Evolutionary conservation across 2,329 filamentous ascomycete genomes (phyloP), one percentile per base, ranked within the genome.

Genomic region (Fusarium incarnatum): DNA sequence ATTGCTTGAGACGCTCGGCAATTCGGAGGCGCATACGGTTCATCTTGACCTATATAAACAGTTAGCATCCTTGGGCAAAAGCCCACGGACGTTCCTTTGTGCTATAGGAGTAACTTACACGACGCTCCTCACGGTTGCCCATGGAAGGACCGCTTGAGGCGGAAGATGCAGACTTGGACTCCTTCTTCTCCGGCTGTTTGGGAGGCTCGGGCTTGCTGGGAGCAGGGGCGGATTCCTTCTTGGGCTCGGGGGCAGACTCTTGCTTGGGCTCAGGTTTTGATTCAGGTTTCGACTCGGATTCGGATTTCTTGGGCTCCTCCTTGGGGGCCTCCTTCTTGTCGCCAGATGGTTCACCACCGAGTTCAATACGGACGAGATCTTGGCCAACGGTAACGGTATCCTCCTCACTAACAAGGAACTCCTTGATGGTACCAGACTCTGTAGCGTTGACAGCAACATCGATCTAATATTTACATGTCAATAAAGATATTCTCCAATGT

Each of bases 11-110:
- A 75, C 96, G 94, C 85, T 99, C 96, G 53, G 96, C 94, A 75
- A 98, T 99, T 68, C 96, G 91, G 67, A 98, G 89, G 72, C 96
- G 94, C 96, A 99, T 99, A 72, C 96, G 94, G 86, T 98, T 98
- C 96, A 99, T 99, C 88, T 99, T 99, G 77, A 98, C 94, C 93
- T 96, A 75, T 59, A 69, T 23, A 55, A 11, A 52, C 28, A 16
- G 11, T 70, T 52, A 70, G 57, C 18, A 60, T 41, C 13, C 8
- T 32, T 63, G 8, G 60, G 49, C 6, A 16, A 23, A 9, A 25
- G 9, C 9, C 28, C 13, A 20, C 7, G n/a, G 10, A 28, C 6
- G 10, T 23, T 41, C 8, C 20, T 7, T 13, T 60, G 25, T 16
- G 27, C 18, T 11, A 12, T 20, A 23, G 11, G 8, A 41, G 11